phyloP scores from a whole-genome alignment of 371 early-diverging fungal genomes.

The Racocetra persica region DNA sequence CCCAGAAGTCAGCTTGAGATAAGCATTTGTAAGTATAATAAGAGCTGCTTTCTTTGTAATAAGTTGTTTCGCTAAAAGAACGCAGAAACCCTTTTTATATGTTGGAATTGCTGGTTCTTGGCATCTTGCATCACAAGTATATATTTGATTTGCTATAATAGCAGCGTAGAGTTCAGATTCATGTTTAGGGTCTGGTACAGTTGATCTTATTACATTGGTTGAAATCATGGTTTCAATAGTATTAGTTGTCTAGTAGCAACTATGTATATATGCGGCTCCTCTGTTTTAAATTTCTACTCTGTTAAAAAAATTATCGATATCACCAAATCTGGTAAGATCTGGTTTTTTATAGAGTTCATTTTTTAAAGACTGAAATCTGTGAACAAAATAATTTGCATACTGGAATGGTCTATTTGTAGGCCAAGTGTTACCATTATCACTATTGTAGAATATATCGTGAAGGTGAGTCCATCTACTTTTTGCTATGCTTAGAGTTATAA shows the following conservation, averaged over 20 bases:
- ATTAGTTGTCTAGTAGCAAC: background rate
- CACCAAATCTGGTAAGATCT: background rate
- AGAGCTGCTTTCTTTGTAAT: background rate
- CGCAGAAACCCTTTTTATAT: background rate
- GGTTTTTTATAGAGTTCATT: background rate
- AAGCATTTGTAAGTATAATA: background rate
- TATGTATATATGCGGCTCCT: background rate
- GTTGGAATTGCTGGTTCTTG: background rate
- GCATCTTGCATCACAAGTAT: background rate
- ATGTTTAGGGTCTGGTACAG: too few relatives aligned
- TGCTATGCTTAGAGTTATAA: too few relatives aligned
- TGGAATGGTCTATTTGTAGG: too few relatives aligned
- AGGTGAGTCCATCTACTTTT: too few relatives aligned
- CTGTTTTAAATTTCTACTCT: conserved; percentile 16
- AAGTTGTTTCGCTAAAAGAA: background rate
- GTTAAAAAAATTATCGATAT: background rate
- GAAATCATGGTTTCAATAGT: background rate
- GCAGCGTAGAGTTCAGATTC: conserved; percentile 3
- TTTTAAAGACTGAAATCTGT: background rate
- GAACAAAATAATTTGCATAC: too few relatives aligned
- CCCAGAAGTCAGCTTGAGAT: background rate
- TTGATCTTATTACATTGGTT: background rate
- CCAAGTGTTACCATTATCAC: too few relatives aligned
- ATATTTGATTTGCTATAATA: background rate
- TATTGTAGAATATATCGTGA: too few relatives aligned